Percentiles rank a stretch among this genome's conserved stretches.
phyloP scores from a whole-genome alignment of 352 stramenopile species.

The Phytophthora pseudosyringae region DNA sequence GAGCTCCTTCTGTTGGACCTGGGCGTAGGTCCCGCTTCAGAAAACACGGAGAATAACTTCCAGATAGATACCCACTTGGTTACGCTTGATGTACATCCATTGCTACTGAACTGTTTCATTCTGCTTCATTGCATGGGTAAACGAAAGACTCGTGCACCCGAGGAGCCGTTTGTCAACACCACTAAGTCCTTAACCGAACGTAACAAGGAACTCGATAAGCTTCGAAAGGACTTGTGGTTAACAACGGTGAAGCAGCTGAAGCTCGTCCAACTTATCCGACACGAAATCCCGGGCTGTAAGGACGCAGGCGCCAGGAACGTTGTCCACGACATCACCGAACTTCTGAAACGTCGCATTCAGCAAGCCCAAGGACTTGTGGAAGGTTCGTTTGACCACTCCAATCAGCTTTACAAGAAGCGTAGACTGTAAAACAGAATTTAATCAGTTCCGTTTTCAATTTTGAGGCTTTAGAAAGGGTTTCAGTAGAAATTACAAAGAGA shows the following conservation, averaged over 20 bases:
- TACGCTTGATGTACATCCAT: conserved; percentile 19
- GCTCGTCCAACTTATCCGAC: conserved; percentile 16
- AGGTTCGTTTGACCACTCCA: conserved; percentile 1
- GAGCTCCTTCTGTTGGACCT: conserved; percentile 11
- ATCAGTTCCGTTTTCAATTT: not conserved
- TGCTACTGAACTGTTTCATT: conserved; percentile 12
- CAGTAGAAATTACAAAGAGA: not conserved
- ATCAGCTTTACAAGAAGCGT: not conserved
- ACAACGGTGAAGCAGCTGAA: conserved; percentile 20
- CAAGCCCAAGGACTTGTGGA: conserved; percentile 10
- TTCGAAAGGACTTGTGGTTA: conserved; percentile 14
- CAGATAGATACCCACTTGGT: conserved; percentile 5
- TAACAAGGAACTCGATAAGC: conserved; percentile 11
- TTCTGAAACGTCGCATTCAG: conserved; percentile 3
- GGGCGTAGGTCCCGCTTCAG: conserved; percentile 14
- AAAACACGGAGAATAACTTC: conserved; percentile 19
- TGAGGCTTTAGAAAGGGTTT: not conserved
- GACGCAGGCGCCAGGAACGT: conserved; percentile 3
- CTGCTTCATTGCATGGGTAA: conserved; percentile 18
- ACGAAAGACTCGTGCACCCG: conserved; percentile 14
- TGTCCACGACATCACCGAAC: conserved; percentile 5
- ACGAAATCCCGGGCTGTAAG: conserved; percentile 20
- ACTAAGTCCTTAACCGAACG: conserved; percentile 11
- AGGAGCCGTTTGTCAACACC: conserved; percentile 11
- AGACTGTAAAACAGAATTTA: conserved; percentile 1